phyloP scores from a whole-genome alignment of 495 filamentous ascomycete genomes.

The Hypomontagnella monticulosa region DNA sequence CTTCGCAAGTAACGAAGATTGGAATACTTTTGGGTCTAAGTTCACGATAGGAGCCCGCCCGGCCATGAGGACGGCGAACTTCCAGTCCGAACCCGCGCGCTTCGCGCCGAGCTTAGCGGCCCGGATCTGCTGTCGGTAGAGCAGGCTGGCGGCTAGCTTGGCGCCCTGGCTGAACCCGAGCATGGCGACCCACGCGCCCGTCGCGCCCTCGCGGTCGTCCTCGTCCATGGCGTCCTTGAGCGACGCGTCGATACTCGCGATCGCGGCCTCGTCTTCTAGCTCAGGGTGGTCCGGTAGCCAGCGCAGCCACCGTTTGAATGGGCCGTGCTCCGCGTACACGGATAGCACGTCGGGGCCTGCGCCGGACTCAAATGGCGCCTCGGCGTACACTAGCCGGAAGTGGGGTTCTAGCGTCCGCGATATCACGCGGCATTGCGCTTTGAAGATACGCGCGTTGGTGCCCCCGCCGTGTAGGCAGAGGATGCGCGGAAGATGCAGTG shows the following conservation, averaged over 20 bases:
- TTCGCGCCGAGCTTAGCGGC: slow-evolving; percentile 10
- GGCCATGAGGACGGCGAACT: slow-evolving; percentile 62
- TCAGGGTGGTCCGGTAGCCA: slow-evolving; percentile 60
- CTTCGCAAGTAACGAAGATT: slow-evolving; percentile 35
- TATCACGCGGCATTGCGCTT: slow-evolving; percentile 64
- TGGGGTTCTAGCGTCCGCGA: slow-evolving; percentile 51
- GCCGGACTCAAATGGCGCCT: slow-evolving; percentile 63
- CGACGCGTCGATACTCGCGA: slow-evolving; percentile 46
- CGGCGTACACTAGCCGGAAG: slow-evolving; percentile 69
- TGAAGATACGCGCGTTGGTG: slow-evolving; percentile 68
- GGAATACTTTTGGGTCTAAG: slow-evolving; percentile 49
- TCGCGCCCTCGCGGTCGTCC: slow-evolving; percentile 49
- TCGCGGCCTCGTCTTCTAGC: slow-evolving; percentile 47
- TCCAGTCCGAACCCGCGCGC: slow-evolving; percentile 36
- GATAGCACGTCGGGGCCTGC: slow-evolving; percentile 61
- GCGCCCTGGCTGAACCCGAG: slow-evolving; percentile 69
- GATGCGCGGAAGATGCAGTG: slow-evolving; percentile 64
- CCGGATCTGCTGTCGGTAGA: slow-evolving; percentile 48
- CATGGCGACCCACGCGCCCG: slow-evolving; percentile 65
- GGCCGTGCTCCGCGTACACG: slow-evolving; percentile 64
- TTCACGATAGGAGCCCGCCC: slow-evolving; percentile 64
- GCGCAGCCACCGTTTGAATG: slow-evolving; percentile 68
- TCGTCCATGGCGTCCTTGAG: slow-evolving; percentile 52
- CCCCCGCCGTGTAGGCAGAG: slow-evolving; percentile 77
- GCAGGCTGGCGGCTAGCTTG: slow-evolving; percentile 63